Base-by-base conservation (phyloP, 176 grass and related monocot genomes). In the Hordeum marinum region DNA sequence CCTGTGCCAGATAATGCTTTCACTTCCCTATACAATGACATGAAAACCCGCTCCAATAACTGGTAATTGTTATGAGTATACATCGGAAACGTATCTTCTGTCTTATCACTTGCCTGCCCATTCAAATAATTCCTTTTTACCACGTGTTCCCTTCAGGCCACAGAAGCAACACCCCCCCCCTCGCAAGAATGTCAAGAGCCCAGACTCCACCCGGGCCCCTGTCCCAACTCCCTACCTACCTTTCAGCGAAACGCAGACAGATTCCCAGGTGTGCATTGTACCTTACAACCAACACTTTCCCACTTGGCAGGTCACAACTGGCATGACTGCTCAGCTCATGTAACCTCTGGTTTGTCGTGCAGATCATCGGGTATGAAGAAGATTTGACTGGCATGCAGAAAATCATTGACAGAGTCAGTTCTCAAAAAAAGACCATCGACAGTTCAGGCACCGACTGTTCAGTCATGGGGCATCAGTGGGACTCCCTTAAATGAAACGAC, bases 181-280 rank as follows among this genome's bases (percentile, higher is more conserved):
- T 75, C 77, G 2, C 14, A 35, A 55, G 55, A 80, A 76, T 26
- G 68, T 20, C 68, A 42, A 83, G 42, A 78, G 20, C 69, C 63
- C 54, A 76, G 88, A 81, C 62, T 82, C 83, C 14, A 10, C 39
- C 70, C 39, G 48, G 1, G 31, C 50, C 48, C 70, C 82, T 32
- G 77, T 78, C 0, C 50, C 88, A 18, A 65, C 82, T 59, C 15
- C 83, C 29, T 95, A 92, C 69, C 79, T 90, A 80, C 80, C 82
- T 78, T 98, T 98, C 82, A 98, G 93, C 67, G 96, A 95, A 87
- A 94, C 96, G 6, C 96, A 95, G 73, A 85, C 95, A 15, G 95
- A 95, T 60, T 94, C 93, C 36, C 96, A 98, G 96, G 93, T 98
- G 20, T 39, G 63, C 40, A 64, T 63, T 80, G 26, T 42, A 13